Base-by-base conservation (phyloP, 768 basidiomycete genomes). In the Naganishia vishniacii region DNA sequence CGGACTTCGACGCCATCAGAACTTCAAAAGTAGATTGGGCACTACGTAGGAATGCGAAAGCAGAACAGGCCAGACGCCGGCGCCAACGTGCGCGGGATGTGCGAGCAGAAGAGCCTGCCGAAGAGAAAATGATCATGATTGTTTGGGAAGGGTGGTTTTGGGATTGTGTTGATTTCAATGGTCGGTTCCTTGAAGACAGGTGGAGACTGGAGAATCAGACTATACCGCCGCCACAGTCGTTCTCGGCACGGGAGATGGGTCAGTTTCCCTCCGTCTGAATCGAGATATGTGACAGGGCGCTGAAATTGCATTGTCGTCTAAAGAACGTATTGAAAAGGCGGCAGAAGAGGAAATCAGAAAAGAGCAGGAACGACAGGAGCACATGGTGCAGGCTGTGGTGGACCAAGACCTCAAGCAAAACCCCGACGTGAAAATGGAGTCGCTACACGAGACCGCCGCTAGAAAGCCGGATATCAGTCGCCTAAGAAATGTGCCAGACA, bases 121-220 rank as follows among this genome's bases (percentile, higher is more conserved):
- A 84, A 34, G 88, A 89, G 74, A 86, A 86, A 5, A 81, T 83
- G 46, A 69, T 69, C 26, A 48, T 59, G 32, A 60, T 93, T 2
- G 84, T 95, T 0, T 94, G 92, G 88, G 91, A 93, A 71, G 91
- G 94, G 67, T 97, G 93, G 93, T 88, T 95, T 62, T 93, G 90
- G 90, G 92, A 95, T 71, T 93, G 83, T 28, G 70, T 93, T 2
- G 84, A 86, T 44, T 89, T 84, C 71, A 84, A 85, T 64, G 89
- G 87, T 26, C 69, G 77, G 40, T 78, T 72, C 70, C 70, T 68
- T 59, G 76, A 77, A 65, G 73, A 75, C 40, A 61, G 63, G 44
- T 78, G 77, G 69, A 72, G 73, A 68, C 64, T 67, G n/a, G 53
- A 64, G 18, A 56, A 53, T 12, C 40, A 42, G 16, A 13, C n/a